Evolutionary conservation across 1,284 basidiomycete species (phyloP), one percentile per base, ranked within the genome.

Genomic region (Rhodotorula sp.): DNA sequence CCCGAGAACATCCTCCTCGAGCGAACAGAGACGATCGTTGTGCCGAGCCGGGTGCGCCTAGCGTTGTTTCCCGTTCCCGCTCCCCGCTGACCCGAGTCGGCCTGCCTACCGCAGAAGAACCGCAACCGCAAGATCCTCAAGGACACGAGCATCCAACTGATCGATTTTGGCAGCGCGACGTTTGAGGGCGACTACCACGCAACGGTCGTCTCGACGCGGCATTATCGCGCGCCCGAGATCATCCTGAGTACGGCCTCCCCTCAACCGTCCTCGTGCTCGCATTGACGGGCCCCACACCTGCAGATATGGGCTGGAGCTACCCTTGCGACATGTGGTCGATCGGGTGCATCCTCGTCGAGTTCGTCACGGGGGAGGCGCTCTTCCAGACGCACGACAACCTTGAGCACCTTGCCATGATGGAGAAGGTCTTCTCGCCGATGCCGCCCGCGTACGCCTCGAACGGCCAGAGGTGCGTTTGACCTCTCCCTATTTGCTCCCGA

Each of bases 331-430:
- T 92, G 39, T 99, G 97, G 85, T 99, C 97, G 21, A 87, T 99
- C 66, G 97, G 97, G 13, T 99, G 97, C 83, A 99, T 99, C 78
- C 88, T 99, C 25, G 94, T 99, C 73, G 97, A 99, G 82, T 98
- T 99, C 81, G 97, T 90, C 83, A 99, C 97, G 5, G 97, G 97
- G 48, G 89, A 96, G 58, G 97, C 97, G 8, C 86, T 99, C 44
- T 99, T 98, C 84, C 97, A 99, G 82, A 99, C 97, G 0, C 96
- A 98, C 80, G 96, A 99, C 83, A 99, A 99, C 81, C 87, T 99
- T 21, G 97, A 99, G 81, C 97, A 99, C 82, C 88, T 99, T 13
- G 97, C 97, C 56, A 99, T 99, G 97, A 99, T 99, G 97, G 95
- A 99, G 82, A 89, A 91, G 77, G 97, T 99, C 48, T 96, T 99